Base-by-base conservation (phyloP, 139 green algal species). In the Chlorella ohadii region DNA sequence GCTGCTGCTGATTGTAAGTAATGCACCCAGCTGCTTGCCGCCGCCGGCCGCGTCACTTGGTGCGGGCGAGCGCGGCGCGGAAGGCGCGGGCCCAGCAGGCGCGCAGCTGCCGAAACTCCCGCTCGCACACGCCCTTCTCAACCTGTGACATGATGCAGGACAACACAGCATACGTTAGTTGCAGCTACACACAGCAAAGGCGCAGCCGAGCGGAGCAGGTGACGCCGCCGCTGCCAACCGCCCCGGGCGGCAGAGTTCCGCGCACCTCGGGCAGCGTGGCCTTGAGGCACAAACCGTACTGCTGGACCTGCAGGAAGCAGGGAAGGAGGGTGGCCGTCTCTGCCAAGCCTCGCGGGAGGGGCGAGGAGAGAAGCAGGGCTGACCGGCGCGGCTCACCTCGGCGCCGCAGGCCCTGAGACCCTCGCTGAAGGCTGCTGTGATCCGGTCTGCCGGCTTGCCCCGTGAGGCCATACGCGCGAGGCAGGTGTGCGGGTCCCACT, bases 211-310 rank as follows among this genome's bases (percentile, higher is more conserved):
- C 19, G 9, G 19, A n/a, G n/a, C n/a, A n/a, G n/a, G n/a, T n/a
- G n/a, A n/a, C 19, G 25, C 27, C 65, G 74, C 74, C 38, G 56
- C 44, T 23, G 25, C 22, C 33, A 2, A 25, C n/a, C n/a, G 33
- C 31, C 19, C 16, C 13, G 71, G n/a, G 27, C 28, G 25, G 28
- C 44, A 65, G n/a, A 6, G 36, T 17, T 28, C 20, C 15, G 51
- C 76, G 33, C 78, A 88, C 84, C 72, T 89, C 85, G n/a, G 85
- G 79, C n/a, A 89, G 72, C 20, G 38, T 59, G 33, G 39, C 33
- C 82, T 80, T 86, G 31, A 89, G 3, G 47, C 85, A 89, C 17
- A 72, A 4, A 0, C 85, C 85, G 85, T 89, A 89, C 2, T 79
- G 56, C 56, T 85, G 68, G 13, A 73, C 80, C 80, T 85, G 80